Evolutionary conservation across 1,284 basidiomycete genomes (phyloP).

Genomic region (Pholiota adiposa): DNA sequence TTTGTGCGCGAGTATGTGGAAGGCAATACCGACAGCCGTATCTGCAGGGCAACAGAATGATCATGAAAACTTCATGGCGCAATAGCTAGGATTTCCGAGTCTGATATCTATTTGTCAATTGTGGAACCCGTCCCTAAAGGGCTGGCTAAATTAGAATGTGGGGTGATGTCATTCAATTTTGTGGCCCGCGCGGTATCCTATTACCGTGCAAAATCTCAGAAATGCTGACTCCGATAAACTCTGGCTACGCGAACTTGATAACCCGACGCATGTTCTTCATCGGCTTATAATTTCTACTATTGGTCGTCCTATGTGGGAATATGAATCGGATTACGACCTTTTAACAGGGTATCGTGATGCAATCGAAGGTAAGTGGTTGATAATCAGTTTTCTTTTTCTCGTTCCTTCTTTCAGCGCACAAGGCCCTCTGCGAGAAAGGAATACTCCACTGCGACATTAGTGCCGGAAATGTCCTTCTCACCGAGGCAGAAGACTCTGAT

Average conservation of each 20-base stretch:
- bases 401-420: no score
- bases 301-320: constrained; percentile 6
- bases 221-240: neutral
- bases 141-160: neutral
- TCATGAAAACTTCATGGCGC: constrained; percentile 9
- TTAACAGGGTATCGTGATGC: constrained; percentile 1
- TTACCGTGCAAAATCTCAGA: neutral
- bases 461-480: no score
- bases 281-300: neutral
- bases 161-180: neutral
- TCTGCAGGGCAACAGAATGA: neutral
- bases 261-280: neutral
- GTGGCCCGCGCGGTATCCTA: neutral
- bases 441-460: no score
- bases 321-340: neutral
- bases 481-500: no score
- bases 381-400: neutral
- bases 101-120: constrained; percentile 5
- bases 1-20: neutral
- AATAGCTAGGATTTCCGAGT: constrained; percentile 5
- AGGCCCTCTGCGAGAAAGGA: no score
- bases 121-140: neutral
- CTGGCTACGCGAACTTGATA: neutral
- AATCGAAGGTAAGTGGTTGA: neutral
- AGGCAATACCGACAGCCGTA: neutral